Evolutionary conservation across 257 asterid species (phyloP), one percentile per base, ranked within the genome.

Genomic region (Handroanthus guayacan): DNA sequence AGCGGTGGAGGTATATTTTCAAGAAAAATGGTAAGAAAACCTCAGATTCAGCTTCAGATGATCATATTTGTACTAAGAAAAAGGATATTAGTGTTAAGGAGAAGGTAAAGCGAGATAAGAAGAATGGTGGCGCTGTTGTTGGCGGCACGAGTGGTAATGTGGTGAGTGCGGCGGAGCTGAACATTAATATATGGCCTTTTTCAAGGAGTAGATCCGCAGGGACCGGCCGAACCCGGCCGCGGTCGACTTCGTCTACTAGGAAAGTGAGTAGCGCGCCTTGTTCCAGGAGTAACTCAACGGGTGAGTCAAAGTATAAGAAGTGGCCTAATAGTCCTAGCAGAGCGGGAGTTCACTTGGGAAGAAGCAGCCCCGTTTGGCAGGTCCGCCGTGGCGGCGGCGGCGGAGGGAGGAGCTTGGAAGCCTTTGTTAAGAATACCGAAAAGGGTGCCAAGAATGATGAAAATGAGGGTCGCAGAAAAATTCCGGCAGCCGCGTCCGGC

Each of bases 181-280:
- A 91, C 48, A 93, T 93, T 7, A 89, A 93, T 69, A 84, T 91
- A 13, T 93, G 98, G 97, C 98, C 98, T 0, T 93, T 91, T 72
- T 83, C 87, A 2, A 81, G 98, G 86, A 91, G 96, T 52, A 91
- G 92, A 85, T 93, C 98, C 63, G 98, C 97, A 70, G 97, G 98
- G 3, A 92, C 85, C 48, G 86, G 90, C 48, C 91, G 90, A 38
- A 67, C 62, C 14, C 85, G 98, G 82, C 91, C 86, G 25, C 75
- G 89, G 37, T 60, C 86, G 62, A 60, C 82, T 62, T 77, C 75
- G 52, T 54, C 86, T 3, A 63, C 79, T 2, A 82, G 97, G 79
- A 91, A 89, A 72, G 92, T 82, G 61, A 91, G 96, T 57, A 89
- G 96, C 73, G 97, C 96, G 17, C 96, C 96, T 13, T 91, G 97